phyloP scores from a whole-genome alignment of 768 basidiomycete species.

The Podaxis sp. region DNA sequence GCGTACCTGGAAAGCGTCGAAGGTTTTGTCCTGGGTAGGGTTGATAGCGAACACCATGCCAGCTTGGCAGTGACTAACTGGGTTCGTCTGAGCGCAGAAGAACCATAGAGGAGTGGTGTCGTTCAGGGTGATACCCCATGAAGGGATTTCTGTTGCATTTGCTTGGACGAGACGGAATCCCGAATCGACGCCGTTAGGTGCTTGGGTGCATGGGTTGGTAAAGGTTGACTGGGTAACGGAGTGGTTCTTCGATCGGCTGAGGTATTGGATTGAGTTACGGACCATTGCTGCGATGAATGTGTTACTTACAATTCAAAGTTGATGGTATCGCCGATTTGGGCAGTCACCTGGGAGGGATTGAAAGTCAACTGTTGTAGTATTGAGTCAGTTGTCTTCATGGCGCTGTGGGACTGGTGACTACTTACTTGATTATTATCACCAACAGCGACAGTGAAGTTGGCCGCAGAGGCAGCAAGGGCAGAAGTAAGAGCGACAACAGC shows the following conservation, averaged over 20 bases:
- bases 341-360: slow-evolving; percentile 34
- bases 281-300: neutral
- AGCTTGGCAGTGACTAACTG: slow-evolving; percentile 39
- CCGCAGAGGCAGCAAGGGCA: slow-evolving; percentile 35
- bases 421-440: slow-evolving; percentile 33
- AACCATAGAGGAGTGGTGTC: slow-evolving; percentile 56
- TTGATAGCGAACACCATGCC: slow-evolving; percentile 67
- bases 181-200: slow-evolving; percentile 41
- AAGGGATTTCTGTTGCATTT: slow-evolving; percentile 29
- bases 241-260: slow-evolving; percentile 41
- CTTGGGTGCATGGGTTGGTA: slow-evolving; percentile 41
- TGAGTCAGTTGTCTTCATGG: neutral
- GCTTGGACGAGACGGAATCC: slow-evolving; percentile 40
- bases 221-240: slow-evolving; percentile 62
- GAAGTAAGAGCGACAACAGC: slow-evolving; percentile 38
- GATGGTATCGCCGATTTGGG: slow-evolving; percentile 41
- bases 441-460: slow-evolving; percentile 33
- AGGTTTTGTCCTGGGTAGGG: slow-evolving; percentile 41
- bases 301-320: slow-evolving; percentile 47
- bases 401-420: neutral
- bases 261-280: neutral
- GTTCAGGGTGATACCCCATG: slow-evolving; percentile 43
- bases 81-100: slow-evolving; percentile 47
- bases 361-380: slow-evolving; percentile 29
- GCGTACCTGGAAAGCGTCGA: slow-evolving; percentile 42